These are phyloP conservation scores for Piloderma croceum DNA, from an alignment of 768 basidiomycete genomes.

Conservation along the genomic window DNA sequence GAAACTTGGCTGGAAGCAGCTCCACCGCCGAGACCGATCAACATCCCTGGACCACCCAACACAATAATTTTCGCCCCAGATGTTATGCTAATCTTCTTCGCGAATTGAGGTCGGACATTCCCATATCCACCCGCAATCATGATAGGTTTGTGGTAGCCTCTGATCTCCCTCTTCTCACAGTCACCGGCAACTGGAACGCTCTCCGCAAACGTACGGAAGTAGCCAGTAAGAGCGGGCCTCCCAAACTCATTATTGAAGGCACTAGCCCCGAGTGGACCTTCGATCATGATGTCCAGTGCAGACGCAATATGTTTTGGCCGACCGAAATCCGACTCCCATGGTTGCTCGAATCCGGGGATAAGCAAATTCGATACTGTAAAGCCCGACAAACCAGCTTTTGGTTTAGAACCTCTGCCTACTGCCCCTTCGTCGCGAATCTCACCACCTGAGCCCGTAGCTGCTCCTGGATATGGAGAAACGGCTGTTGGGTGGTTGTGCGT, in stretches of 20 bases:
- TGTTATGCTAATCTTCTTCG: slow-evolving; percentile 70
- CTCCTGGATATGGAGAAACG: slow-evolving; percentile 97
- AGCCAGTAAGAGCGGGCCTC: slow-evolving; percentile 85
- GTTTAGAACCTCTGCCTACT: slow-evolving; percentile 90
- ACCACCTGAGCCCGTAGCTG: slow-evolving; percentile 96
- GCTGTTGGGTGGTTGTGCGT: slow-evolving; percentile 99
- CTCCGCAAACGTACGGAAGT: slow-evolving; percentile 93
- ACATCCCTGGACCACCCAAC: slow-evolving; percentile 90
- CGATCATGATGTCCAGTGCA: slow-evolving; percentile 94
- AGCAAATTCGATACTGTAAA: slow-evolving; percentile 92
- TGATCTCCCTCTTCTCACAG: slow-evolving; percentile 50
- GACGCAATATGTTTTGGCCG: slow-evolving; percentile 87
- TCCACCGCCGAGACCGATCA: slow-evolving; percentile 95
- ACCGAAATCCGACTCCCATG: slow-evolving; percentile 96
- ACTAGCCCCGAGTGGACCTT: slow-evolving; percentile 89
- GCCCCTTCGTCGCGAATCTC: slow-evolving; percentile 98
- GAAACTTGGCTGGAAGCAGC: slow-evolving; percentile 93
- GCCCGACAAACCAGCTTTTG: slow-evolving; percentile 90
- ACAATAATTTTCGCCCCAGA: slow-evolving; percentile 87
- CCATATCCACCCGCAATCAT: slow-evolving; percentile 99
- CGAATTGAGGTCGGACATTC: slow-evolving; percentile 80
- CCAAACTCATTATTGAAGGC: slow-evolving; percentile 99
- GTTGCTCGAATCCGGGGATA: slow-evolving; percentile 86
- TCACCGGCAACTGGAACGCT: slow-evolving; percentile 52
- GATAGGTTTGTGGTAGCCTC: slow-evolving; percentile 99